Evolutionary conservation across 305 asterid genomes (phyloP), one percentile per base, ranked within the genome.

Genomic region (Rubia tinctorum): DNA sequence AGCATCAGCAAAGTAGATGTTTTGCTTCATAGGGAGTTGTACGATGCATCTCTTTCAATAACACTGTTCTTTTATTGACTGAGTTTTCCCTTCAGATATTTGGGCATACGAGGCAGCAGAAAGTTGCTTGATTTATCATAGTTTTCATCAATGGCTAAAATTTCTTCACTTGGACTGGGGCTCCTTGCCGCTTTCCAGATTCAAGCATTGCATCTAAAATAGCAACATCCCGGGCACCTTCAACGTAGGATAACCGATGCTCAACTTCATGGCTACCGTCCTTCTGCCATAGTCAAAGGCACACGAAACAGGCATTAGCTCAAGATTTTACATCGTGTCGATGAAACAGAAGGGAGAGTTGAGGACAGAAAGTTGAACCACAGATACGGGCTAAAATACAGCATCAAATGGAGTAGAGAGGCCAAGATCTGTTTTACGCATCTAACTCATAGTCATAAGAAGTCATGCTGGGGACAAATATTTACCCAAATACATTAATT

Each of bases 151-250:
- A 39, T 27, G 18, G 40, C 75, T 81, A 83, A 67, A 82, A 75
- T 47, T 40, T 83, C 78, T 82, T 86, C 42, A 93, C 96, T 74
- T 82, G 90, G 67, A 93, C 86, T 0, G 81, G 77, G 47, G 80
- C 84, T 20, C 96, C 95, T 80, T 84, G 83, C 76, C 61, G 83
- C 81, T 74, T 78, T 68, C 96, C 97, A 45, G 98, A 93, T 83
- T 89, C 96, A n/a, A 93, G 97, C 94, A 93, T 93, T 58, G 98
- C 98, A 20, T 85, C 96, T 77, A 91, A 75, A 64, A 93, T 88
- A 44, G 97, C 97, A 70, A 93, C 82, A 76, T 93, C 98, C 27
- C 92, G 83, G 1, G 89, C 92, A 22, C 98, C 96, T 86, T 91
- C 98, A 34, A 82, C 56, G 71, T 73, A 89, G 6, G 93, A 88